These are phyloP conservation scores for Knoxdaviesia capensis DNA, from an alignment of 2,329 filamentous ascomycete genomes.

Conservation along the genomic window DNA sequence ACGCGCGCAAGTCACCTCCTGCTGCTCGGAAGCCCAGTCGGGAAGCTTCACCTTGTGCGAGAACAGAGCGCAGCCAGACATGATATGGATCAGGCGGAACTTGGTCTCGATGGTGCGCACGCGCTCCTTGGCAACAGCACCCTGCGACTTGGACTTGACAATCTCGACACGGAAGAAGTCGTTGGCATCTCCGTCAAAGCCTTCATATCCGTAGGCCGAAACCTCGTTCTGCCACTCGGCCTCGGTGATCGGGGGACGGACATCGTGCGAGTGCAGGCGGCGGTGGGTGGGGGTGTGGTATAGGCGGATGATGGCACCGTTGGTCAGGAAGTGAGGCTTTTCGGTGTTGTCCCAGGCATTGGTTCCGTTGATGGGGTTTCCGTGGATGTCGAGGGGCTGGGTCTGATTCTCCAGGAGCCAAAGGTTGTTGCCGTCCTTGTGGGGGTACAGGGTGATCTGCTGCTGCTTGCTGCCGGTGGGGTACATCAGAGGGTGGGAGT, in stretches of 20 bases:
- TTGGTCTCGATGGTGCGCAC: slow-evolving; percentile 90
- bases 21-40: slow-evolving; percentile 94
- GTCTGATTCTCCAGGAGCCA: slow-evolving; percentile 94
- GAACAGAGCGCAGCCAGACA: slow-evolving; percentile 92
- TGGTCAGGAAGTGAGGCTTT: slow-evolving; percentile 48
- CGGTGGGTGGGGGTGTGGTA: slow-evolving; percentile 73
- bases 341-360: slow-evolving; percentile 61
- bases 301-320: slow-evolving; percentile 64
- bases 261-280: slow-evolving; percentile 88
- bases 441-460: slow-evolving; percentile 92
- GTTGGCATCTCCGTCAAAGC: slow-evolving; percentile 91
- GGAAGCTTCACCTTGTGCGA: slow-evolving; percentile 98
- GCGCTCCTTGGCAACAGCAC: slow-evolving; percentile 59
- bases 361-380: slow-evolving; percentile 60
- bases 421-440: slow-evolving; percentile 97
- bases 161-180: slow-evolving; percentile 93
- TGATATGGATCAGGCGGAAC: slow-evolving; percentile 84
- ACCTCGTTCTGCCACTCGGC: slow-evolving; percentile 91
- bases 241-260: slow-evolving; percentile 70
- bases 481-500: slow-evolving; percentile 96
- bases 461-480: slow-evolving; percentile 95
- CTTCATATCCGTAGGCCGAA: slow-evolving; percentile 91
- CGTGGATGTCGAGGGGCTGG: slow-evolving; percentile 60
- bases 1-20: slow-evolving; percentile 94
- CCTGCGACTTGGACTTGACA: slow-evolving; percentile 69